Evolutionary conservation across 192 early-diverging fungal species (phyloP).

Genomic region (Coemansia sp.): DNA sequence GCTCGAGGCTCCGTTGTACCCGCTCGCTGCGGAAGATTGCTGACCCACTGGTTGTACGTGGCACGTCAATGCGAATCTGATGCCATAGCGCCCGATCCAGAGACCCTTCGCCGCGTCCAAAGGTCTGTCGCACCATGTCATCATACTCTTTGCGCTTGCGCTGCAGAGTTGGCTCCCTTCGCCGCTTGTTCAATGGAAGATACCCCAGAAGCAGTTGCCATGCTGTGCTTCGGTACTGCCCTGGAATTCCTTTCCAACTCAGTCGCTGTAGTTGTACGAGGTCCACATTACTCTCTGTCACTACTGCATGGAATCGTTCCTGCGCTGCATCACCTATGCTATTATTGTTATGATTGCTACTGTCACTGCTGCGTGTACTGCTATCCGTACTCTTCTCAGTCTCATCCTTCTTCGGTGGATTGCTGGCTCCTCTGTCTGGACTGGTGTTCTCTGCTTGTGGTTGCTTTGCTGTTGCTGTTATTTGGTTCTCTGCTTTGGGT

Average conservation of each 20-base stretch:
- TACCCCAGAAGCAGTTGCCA: constrained; percentile 97
- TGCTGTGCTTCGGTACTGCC: constrained; percentile 76
- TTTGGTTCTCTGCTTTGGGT: background rate
- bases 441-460: background rate
- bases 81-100: constrained; percentile 88
- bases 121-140: constrained; percentile 83
- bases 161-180: constrained; percentile 75
- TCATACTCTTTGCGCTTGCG: constrained; percentile 93
- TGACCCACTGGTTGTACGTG: constrained; percentile 84
- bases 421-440: background rate
- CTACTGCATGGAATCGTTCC: constrained; percentile 58
- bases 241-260: constrained; percentile 93
- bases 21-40: constrained; percentile 76
- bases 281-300: constrained; percentile 66
- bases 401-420: background rate
- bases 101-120: constrained; percentile 69
- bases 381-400: too few relatives aligned
- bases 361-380: too few relatives aligned
- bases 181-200: constrained; percentile 83
- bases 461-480: background rate
- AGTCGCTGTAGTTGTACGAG: constrained; percentile 73
- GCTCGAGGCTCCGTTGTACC: constrained; percentile 86
- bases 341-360: background rate
- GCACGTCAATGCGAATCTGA: constrained; percentile 97
- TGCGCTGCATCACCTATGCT: constrained; percentile 1